A percentile compares a stretch with the other conserved stretches of the same genome.
phyloP scores from a whole-genome alignment of 495 filamentous ascomycete genomes.

The Thozetella sp. region DNA sequence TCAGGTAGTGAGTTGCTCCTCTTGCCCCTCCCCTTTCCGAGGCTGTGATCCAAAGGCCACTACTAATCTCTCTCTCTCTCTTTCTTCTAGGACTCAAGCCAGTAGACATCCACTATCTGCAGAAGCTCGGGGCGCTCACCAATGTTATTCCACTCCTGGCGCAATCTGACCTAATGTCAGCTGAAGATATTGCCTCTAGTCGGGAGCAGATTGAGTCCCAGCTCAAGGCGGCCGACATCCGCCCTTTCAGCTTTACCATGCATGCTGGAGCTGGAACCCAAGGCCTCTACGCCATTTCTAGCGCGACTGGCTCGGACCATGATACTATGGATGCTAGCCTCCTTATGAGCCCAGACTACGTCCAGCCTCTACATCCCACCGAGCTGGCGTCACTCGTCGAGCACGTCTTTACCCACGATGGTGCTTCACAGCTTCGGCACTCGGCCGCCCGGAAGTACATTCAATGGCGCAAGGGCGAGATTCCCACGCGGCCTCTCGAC shows the following conservation, averaged over 20 bases:
- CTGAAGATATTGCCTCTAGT: constrained; percentile 57
- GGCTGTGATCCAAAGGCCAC: background rate
- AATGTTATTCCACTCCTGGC: constrained; percentile 87
- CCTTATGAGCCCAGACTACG: constrained; percentile 92
- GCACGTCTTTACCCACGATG: constrained; percentile 77
- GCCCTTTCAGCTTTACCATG: constrained; percentile 68
- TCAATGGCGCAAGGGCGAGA: constrained; percentile 52
- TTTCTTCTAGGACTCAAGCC: constrained; percentile 61
- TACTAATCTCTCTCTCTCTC: constrained; percentile 3
- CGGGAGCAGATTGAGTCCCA: constrained; percentile 65
- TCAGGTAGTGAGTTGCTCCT: constrained; percentile 25
- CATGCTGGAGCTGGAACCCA: constrained; percentile 5
- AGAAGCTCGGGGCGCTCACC: constrained; percentile 72
- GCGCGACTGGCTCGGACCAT: constrained; percentile 70
- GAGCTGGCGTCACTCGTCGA: constrained; percentile 74
- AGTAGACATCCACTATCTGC: constrained; percentile 77
- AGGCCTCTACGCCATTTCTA: constrained; percentile 80
- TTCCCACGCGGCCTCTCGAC: constrained; percentile 25
- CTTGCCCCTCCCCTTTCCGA: background rate
- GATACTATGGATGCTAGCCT: constrained; percentile 95
- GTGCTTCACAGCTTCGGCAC: constrained; percentile 85
- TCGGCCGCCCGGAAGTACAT: constrained; percentile 84
- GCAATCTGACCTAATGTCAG: constrained; percentile 70
- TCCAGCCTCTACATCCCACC: constrained; percentile 78
- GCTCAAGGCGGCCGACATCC: constrained; percentile 62